A percentile compares a stretch with the other conserved stretches of the same genome.
These are phyloP conservation scores for Colletotrichum shisoi DNA, from an alignment of 2,329 filamentous ascomycete genomes.

Conservation along the genomic window DNA sequence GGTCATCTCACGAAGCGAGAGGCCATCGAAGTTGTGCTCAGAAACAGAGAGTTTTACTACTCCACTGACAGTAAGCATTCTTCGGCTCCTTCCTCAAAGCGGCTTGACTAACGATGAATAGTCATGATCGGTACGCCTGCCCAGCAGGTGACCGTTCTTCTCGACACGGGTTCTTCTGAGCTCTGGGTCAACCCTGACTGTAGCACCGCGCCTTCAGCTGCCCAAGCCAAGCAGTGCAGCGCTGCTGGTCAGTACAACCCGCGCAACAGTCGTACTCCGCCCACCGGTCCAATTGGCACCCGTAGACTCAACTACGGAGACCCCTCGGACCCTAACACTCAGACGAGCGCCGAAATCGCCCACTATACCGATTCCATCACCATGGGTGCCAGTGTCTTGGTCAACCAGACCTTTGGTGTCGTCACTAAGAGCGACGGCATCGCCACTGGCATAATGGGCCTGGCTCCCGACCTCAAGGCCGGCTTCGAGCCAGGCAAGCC, in stretches of 20 bases:
- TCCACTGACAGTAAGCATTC: conserved; percentile 49
- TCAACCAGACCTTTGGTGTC: conserved; percentile 61
- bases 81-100: not conserved
- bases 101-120: conserved; percentile 38
- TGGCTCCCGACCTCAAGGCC: conserved; percentile 54
- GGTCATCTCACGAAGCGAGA: conserved; percentile 29
- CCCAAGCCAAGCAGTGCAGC: conserved; percentile 50
- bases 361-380: conserved; percentile 59
- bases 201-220: conserved; percentile 48
- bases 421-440: conserved; percentile 56
- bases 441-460: conserved; percentile 61
- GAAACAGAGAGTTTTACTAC: conserved; percentile 53
- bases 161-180: conserved; percentile 63
- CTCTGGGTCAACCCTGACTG: conserved; percentile 65
- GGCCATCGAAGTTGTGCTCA: conserved; percentile 46
- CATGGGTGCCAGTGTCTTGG: conserved; percentile 52
- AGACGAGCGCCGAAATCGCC: conserved; percentile 52
- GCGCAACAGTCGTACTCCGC: conserved; percentile 50
- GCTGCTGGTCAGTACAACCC: conserved; percentile 57
- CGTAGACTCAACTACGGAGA: conserved; percentile 54
- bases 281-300: conserved; percentile 49
- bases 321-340: conserved; percentile 47
- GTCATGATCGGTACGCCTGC: conserved; percentile 55
- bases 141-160: conserved; percentile 56
- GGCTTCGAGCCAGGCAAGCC: conserved; percentile 50